Percentiles rank a stretch among this genome's conserved stretches.
Evolutionary conservation across 176 grass and related monocot species (phyloP).

Genomic region (Lolium multiflorum): DNA sequence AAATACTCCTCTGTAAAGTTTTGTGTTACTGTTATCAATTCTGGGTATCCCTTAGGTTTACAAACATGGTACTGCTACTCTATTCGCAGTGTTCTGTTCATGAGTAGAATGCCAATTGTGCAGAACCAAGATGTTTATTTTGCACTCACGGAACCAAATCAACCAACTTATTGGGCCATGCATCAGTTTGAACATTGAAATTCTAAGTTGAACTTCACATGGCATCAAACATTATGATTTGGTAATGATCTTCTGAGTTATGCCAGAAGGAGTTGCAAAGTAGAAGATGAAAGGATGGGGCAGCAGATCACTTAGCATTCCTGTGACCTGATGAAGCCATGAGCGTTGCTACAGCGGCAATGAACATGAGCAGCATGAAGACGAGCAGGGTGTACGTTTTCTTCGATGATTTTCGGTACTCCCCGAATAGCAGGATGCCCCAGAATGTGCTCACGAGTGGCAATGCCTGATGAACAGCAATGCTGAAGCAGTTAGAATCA

Average conservation of each 20-base stretch:
- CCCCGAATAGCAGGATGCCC: too few species aligned
- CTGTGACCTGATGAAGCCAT: too few species aligned
- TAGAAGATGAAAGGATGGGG: conserved; percentile 47
- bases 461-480: conserved; percentile 54
- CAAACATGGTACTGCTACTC: background rate
- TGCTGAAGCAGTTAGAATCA: conserved; percentile 7
- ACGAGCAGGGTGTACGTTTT: conserved; percentile 69
- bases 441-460: conserved; percentile 49
- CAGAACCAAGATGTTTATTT: background rate
- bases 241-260: too few species aligned
- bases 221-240: background rate
- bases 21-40: background rate
- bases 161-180: background rate
- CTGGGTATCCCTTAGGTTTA: background rate
- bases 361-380: conserved; percentile 81
- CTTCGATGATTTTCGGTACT: background rate
- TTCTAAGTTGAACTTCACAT: background rate
- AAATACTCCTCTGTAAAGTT: background rate
- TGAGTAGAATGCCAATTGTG: background rate
- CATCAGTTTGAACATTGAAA: background rate
- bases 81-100: background rate
- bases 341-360: conserved; percentile 61
- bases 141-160: background rate
- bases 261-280: too few species aligned
- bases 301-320: too few species aligned